Evolutionary conservation across 345 rosid genomes (phyloP), one percentile per base, ranked within the genome.

Genomic region (Atalantia buxifolia): DNA sequence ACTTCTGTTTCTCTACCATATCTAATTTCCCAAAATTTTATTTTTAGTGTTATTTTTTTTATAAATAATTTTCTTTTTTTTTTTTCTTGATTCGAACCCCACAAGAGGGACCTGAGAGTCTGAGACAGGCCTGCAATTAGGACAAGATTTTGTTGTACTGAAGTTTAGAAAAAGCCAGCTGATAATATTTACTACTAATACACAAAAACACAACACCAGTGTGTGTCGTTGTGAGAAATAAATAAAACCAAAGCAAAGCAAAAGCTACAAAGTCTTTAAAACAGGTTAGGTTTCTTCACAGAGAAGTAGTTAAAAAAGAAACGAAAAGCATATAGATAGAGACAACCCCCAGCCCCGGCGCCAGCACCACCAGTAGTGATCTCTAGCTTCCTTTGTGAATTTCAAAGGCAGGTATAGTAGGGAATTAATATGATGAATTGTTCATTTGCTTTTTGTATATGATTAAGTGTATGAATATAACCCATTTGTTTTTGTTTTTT

Each of bases 251-350:
- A 71, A 78, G 71, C 50, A 13, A 45, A 35, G 24, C 14, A 35
- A 62, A 12, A 71, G 27, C 42, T 21, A 14, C 5, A 13, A 55
- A 42, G 27, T 40, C 38, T 16, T 55, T 5, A 24, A 75, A 78
- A 66, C 55, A 9, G 77, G 79, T 79, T 81, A 83, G 92, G 86
- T 88, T 93, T 87, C 99, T 92, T 92, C 91, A 68, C 77, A 85
- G 80, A 80, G 83, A 90, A 93, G 97, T 79, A 90, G 86, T 80
- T 80, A 36, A 59, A 71, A 75, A 53, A 40, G 63, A 48, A 63
- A 63, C 30, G 57, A 63, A 27, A 71, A 86, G 74, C 78, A 82
- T 76, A 75, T 56, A 82, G 84, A 88, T 80, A 85, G 89, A 78
- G 90, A 85, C 85, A 75, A 36, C 74, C 84, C 70, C 56, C 74